A percentile compares a stretch with the other conserved stretches of the same genome.
These are phyloP conservation scores for Fusarium udum DNA, from an alignment of 2,329 filamentous ascomycete species.

Conservation along the genomic window DNA sequence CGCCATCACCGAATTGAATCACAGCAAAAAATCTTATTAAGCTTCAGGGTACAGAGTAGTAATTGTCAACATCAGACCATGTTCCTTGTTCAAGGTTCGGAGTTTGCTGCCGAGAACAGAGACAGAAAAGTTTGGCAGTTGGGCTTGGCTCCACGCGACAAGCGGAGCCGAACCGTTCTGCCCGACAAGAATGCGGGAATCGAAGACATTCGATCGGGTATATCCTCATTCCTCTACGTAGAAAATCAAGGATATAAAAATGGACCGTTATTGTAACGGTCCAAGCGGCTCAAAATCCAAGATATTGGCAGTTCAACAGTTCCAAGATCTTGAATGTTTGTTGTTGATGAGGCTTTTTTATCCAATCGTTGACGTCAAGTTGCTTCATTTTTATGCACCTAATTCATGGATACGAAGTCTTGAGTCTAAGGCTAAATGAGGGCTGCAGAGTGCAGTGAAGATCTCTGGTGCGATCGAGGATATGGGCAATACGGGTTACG, in stretches of 20 bases:
- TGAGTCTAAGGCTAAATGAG: not conserved
- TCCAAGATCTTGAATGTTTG: not conserved
- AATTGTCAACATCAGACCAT: conserved; percentile 5
- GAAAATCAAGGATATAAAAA: conserved; percentile 19
- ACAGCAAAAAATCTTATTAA: not conserved
- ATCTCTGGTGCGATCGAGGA: not conserved
- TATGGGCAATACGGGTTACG: not conserved
- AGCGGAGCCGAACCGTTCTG: conserved; percentile 4
- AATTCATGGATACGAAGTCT: conserved; percentile 18
- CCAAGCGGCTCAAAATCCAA: not conserved
- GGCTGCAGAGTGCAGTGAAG: not conserved
- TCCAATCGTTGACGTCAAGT: conserved; percentile 22
- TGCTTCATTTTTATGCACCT: conserved; percentile 1
- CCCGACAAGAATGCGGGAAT: conserved; percentile 9
- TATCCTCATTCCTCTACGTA: not conserved
- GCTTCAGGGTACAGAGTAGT: conserved; percentile 25
- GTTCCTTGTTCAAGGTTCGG: not conserved
- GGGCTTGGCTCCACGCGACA: conserved; percentile 3
- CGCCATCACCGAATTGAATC: not conserved
- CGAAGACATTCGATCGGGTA: conserved; percentile 6
- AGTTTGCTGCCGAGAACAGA: conserved; percentile 1
- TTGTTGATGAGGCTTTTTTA: conserved; percentile 22
- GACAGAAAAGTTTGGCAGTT: not conserved
- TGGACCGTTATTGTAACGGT: not conserved
- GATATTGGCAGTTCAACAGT: not conserved